These are phyloP conservation scores for Colletotrichum karsti DNA, from an alignment of 2,329 filamentous ascomycete genomes.

Conservation along the genomic window DNA sequence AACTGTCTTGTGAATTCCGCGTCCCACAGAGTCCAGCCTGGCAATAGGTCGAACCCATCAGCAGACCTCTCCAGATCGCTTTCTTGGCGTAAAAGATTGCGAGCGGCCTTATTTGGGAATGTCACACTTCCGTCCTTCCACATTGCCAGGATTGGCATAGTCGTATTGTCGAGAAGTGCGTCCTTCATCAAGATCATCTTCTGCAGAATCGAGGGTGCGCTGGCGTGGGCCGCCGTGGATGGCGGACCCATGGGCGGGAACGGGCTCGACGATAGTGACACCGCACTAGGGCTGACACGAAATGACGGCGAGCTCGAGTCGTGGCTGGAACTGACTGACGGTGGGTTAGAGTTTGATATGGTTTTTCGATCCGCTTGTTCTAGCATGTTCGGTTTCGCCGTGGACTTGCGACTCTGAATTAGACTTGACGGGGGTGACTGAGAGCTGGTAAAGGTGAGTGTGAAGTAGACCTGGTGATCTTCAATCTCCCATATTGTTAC, in stretches of 20 bases:
- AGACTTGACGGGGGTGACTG: slow-evolving; percentile 47
- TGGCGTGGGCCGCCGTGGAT: slow-evolving; percentile 59
- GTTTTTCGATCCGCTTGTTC: slow-evolving; percentile 57
- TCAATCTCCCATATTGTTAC: slow-evolving; percentile 78
- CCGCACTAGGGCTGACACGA: slow-evolving; percentile 57
- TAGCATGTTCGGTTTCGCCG: slow-evolving; percentile 48
- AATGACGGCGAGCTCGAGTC: slow-evolving; percentile 56
- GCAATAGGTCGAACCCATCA: slow-evolving; percentile 65
- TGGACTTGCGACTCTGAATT: slow-evolving; percentile 43
- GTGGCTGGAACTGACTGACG: slow-evolving; percentile 56
- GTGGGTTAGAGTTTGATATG: slow-evolving; percentile 52
- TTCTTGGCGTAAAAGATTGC: slow-evolving; percentile 56
- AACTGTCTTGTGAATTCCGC: slow-evolving; percentile 71
- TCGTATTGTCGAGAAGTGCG: slow-evolving; percentile 77
- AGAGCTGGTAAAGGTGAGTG: slow-evolving; percentile 76
- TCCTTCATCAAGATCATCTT: slow-evolving; percentile 82
- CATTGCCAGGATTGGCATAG: slow-evolving; percentile 79
- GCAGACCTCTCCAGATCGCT: slow-evolving; percentile 47
- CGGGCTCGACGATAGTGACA: slow-evolving; percentile 62
- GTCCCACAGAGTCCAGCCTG: slow-evolving; percentile 69
- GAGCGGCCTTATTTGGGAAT: slow-evolving; percentile 75
- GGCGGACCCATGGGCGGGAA: slow-evolving; percentile 77
- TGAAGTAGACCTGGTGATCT: slow-evolving; percentile 74
- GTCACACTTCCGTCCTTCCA: slow-evolving; percentile 82
- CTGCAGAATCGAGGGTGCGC: slow-evolving; percentile 72